Base-by-base conservation (phyloP, 176 grass and related monocot species). In the Echinochloa phyllopogon region DNA sequence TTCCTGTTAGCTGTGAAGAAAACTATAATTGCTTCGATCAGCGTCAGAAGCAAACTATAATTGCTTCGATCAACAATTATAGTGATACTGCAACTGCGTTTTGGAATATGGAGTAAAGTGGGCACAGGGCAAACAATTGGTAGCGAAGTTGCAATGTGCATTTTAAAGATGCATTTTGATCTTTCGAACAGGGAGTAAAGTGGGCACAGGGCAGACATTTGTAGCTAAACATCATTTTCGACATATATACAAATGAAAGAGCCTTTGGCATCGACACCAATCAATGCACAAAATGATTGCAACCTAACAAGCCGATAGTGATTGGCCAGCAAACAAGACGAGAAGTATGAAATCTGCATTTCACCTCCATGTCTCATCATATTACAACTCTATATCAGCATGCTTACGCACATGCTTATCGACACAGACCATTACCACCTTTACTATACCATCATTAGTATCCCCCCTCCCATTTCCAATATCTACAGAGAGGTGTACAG, bases 351-450 rank as follows among this genome's bases (percentile, higher is more conserved):
- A 69, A 87, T 63, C n/a, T 27, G 59, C 85, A 87, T 80, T 91
- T 84, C 85, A 84, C 59, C 60, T 61, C 63, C 75, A 62, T 50
- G 42, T 61, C 44, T 75, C 53, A 74, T 76, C 75, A 75, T 69
- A 76, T 84, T 84, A 90, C 89, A 90, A 52, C 75, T 87, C 84
- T 87, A 79, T 73, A 74, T 38, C 79, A 84, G 89, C 89, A 91
- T 80, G 80, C n/a, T 87, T 45, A 69, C 14, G 20, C 75, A 83
- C 74, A 84, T 87, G 84, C 68, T 79, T 75, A 60, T 45, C 50
- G n/a, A 74, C 48, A 74, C 36, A 86, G 36, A 62, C 36, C 75
- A 51, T 68, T 60, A 59, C 53, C 69, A 43, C 75, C 20, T 69
- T 72, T 61, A 60, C 70, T 87, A 80, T 80, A 70, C 59, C 74